Conservation (phyloP, 208 protist genomes). For the Leishmania guyanensis region DNA sequence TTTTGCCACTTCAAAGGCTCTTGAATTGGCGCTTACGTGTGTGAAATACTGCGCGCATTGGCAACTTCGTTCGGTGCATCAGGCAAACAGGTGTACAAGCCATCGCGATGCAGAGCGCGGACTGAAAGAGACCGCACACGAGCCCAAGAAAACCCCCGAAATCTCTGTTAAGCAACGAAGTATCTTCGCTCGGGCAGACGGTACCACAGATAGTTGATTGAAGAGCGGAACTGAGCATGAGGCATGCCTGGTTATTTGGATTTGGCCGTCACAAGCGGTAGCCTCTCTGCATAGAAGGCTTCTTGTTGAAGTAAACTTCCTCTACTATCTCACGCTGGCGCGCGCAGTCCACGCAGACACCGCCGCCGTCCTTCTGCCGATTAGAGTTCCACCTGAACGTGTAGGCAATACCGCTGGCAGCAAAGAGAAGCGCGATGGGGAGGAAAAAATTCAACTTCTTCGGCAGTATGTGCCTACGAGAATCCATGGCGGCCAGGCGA, state of each 20-base stretch:
- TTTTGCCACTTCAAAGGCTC: neutral
- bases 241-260: neutral
- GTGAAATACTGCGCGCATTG: neutral
- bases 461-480: conserved; percentile 4
- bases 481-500: conserved; percentile 32
- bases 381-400: conserved; percentile 75
- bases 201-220: neutral
- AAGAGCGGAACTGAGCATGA: neutral
- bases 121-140: neutral
- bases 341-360: conserved; percentile 79
- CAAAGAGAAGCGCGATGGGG: conserved; percentile 64
- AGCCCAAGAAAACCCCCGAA: neutral
- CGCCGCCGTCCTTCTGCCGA: conserved; percentile 62
- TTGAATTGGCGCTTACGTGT: neutral
- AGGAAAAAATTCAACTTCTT: conserved; percentile 39
- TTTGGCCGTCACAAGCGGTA: conserved; percentile 43
- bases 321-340: conserved; percentile 86
- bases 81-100: neutral
- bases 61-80: neutral
- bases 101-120: neutral
- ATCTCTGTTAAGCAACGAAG: neutral
- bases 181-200: neutral
- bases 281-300: conserved; percentile 48
- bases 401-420: conserved; percentile 60
- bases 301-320: conserved; percentile 79